These are phyloP conservation scores for Gentiana dahurica DNA, from an alignment of 257 asterid species.

Conservation along the genomic window DNA sequence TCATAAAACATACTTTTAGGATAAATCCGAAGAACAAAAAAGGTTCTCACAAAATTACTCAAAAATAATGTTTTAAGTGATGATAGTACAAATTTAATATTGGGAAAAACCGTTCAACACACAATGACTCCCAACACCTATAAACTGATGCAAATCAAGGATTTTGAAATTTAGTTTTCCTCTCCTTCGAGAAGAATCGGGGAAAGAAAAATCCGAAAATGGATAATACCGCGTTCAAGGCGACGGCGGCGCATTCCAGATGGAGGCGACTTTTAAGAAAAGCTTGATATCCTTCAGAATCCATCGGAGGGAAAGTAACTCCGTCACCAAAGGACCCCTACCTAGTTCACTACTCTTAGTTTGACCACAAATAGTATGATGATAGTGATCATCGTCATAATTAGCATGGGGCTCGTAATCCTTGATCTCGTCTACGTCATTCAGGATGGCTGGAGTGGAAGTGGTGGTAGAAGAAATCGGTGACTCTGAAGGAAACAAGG, in stretches of 20 bases:
- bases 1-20: no score
- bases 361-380: neutral
- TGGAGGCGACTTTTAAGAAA: constrained; percentile 68
- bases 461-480: constrained; percentile 2
- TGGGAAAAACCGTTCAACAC: no score
- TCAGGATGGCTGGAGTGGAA: constrained; percentile 24
- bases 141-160: no score
- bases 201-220: no score
- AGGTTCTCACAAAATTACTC: neutral
- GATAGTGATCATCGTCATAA: neutral
- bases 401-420: neutral
- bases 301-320: constrained; percentile 24
- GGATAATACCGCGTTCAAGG: constrained; percentile 50
- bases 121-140: no score
- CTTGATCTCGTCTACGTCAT: neutral
- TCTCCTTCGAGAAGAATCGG: no score
- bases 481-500: constrained; percentile 3
- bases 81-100: neutral
- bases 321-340: neutral
- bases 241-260: constrained; percentile 91
- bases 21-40: no score
- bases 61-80: neutral
- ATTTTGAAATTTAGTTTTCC: no score
- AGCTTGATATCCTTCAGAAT: constrained; percentile 60
- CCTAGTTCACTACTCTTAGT: neutral